Conservation (phyloP, 139 green algal species). For the Bryopsis sp. region DNA sequence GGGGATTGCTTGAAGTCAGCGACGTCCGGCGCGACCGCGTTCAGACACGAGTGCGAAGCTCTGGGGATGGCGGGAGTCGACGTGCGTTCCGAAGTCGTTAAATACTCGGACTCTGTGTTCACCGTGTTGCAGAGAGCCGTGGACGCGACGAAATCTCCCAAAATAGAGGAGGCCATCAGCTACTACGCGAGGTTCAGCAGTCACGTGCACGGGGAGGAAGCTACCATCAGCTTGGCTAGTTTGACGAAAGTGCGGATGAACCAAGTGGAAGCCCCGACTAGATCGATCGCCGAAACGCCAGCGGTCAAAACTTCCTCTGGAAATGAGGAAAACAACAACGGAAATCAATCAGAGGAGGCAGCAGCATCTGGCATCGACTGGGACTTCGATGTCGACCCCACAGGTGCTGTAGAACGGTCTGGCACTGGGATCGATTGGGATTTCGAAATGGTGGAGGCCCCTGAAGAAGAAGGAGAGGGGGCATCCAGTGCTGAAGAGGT, state of each 20-base stretch:
- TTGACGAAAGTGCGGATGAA: neutral
- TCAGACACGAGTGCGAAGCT: slow-evolving; percentile 40
- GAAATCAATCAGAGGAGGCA: neutral
- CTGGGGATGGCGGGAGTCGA: slow-evolving; percentile 23
- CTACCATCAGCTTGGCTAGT: neutral
- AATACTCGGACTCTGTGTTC: slow-evolving; percentile 23
- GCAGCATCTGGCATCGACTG: neutral
- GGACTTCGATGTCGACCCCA: neutral
- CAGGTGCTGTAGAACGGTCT: neutral
- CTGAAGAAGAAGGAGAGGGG: neutral
- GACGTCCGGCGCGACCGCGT: slow-evolving; percentile 31
- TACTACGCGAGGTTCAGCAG: slow-evolving; percentile 28
- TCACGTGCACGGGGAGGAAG: slow-evolving; percentile 22
- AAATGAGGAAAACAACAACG: neutral
- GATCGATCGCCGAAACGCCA: neutral
- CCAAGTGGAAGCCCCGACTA: neutral
- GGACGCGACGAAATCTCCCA: slow-evolving; percentile 20
- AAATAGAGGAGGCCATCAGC: slow-evolving; percentile 39
- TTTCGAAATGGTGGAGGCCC: neutral
- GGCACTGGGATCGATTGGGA: neutral
- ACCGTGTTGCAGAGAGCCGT: slow-evolving; percentile 21
- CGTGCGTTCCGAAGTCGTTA: slow-evolving; percentile 23
- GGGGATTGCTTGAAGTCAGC: slow-evolving; percentile 51
- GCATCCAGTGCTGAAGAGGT: neutral
- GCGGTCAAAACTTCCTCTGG: neutral